Conservation (phyloP, 768 basidiomycete genomes). For the Clathrus columnatus region DNA sequence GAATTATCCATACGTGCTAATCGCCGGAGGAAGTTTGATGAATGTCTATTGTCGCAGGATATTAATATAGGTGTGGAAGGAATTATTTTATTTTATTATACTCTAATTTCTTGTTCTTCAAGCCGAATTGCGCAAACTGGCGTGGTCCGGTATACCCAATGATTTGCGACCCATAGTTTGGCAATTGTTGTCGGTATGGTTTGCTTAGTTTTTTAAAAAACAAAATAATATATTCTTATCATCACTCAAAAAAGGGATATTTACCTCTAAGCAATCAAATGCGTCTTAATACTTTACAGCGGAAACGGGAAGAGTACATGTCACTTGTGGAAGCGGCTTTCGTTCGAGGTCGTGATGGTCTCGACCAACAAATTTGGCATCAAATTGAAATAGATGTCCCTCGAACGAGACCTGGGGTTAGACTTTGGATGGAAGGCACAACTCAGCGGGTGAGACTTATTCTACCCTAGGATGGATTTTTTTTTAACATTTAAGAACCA, state of each 20-base stretch:
- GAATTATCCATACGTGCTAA: conserved; percentile 74
- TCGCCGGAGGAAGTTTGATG: conserved; percentile 71
- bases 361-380: conserved; percentile 98
- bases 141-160: conserved; percentile 89
- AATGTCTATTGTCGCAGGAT: conserved; percentile 66
- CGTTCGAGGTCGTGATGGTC: conserved; percentile 69
- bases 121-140: conserved; percentile 83
- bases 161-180: conserved; percentile 88
- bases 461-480: conserved; percentile 14
- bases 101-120: conserved; percentile 4
- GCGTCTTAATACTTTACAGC: conserved; percentile 64
- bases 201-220: conserved; percentile 21
- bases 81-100: background rate
- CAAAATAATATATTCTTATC: background rate
- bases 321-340: conserved; percentile 88
- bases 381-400: conserved; percentile 99
- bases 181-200: conserved; percentile 80
- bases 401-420: conserved; percentile 84
- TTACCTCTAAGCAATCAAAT: conserved; percentile 76
- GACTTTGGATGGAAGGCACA: conserved; percentile 80
- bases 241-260: conserved; percentile 57
- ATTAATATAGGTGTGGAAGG: conserved; percentile 65
- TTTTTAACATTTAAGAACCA: conserved; percentile 22
- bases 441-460: conserved; percentile 70
- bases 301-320: conserved; percentile 88